A percentile compares a stretch with the other conserved stretches of the same genome.
These are phyloP conservation scores for Geosiphon pyriformis DNA, from an alignment of 192 early-diverging fungal species.

Conservation along the genomic window DNA sequence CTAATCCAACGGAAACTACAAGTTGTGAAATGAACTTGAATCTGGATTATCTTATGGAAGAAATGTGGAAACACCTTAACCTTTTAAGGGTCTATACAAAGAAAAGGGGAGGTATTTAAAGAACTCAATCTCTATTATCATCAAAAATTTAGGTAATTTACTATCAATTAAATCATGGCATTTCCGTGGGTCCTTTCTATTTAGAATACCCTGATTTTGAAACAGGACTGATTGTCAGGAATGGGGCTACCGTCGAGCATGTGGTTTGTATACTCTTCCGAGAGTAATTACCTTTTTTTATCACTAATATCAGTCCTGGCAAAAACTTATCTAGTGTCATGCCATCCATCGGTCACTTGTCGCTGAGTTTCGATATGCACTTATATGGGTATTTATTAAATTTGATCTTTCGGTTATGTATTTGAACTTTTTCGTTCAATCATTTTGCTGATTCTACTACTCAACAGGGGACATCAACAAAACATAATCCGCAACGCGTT, in stretches of 20 bases:
- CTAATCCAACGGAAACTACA: no score
- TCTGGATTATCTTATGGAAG: constrained; percentile 83
- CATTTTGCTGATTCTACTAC: neutral
- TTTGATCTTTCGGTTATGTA: neutral
- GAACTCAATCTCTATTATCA: no score
- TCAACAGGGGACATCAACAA: constrained; percentile 73
- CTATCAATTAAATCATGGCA: no score
- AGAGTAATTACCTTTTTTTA: constrained; percentile 10
- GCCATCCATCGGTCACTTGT: constrained; percentile 84
- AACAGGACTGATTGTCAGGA: constrained; percentile 84
- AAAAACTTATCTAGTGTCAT: constrained; percentile 49
- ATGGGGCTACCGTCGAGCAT: constrained; percentile 74
- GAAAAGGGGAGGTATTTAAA: constrained; percentile 56
- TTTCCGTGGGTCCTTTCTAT: no score
- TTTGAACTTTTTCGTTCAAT: neutral
- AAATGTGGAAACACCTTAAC: constrained; percentile 85
- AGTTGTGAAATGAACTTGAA: constrained; percentile 91
- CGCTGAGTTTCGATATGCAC: constrained; percentile 88
- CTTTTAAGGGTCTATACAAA: constrained; percentile 96
- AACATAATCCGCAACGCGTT: constrained; percentile 95
- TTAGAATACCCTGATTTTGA: constrained; percentile 87
- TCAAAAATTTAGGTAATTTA: no score
- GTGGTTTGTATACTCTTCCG: constrained; percentile 37
- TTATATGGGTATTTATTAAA: constrained; percentile 74
- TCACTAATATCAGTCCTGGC: neutral